Conservation (phyloP, 805 yeast genomes). For the Wickerhamiella qilinensis region DNA sequence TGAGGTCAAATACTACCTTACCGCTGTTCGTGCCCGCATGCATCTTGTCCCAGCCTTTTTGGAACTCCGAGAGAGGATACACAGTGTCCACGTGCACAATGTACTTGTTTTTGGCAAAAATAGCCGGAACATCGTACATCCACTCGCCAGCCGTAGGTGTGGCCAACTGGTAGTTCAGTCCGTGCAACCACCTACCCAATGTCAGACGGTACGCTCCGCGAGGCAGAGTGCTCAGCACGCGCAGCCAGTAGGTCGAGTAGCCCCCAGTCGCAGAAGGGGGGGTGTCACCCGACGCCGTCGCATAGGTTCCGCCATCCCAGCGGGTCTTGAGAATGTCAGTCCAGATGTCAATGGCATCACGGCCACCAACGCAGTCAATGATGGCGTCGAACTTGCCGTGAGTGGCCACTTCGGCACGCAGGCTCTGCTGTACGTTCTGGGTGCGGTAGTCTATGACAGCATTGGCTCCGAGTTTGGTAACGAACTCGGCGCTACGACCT, state of each 20-base stretch:
- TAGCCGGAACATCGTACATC: slow-evolving; percentile 27
- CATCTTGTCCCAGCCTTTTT: slow-evolving; percentile 35
- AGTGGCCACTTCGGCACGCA: neutral
- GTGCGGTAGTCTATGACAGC: slow-evolving; percentile 23
- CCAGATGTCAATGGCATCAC: slow-evolving; percentile 30
- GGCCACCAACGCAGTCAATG: slow-evolving; percentile 50
- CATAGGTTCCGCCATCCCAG: slow-evolving; percentile 26
- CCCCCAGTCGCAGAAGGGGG: slow-evolving; percentile 5
- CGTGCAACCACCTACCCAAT: slow-evolving; percentile 17
- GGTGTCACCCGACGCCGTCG: slow-evolving; percentile 42
- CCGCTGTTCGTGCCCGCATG: slow-evolving; percentile 41
- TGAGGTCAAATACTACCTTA: slow-evolving; percentile 26
- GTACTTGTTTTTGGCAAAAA: slow-evolving; percentile 31
- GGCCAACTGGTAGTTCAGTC: slow-evolving; percentile 17
- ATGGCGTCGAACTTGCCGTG: slow-evolving; percentile 34
- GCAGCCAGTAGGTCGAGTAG: slow-evolving; percentile 5
- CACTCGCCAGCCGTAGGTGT: slow-evolving; percentile 17
- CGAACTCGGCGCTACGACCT: slow-evolving; percentile 29
- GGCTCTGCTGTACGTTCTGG: neutral
- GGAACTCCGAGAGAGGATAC: slow-evolving; percentile 31
- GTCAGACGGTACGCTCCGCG: slow-evolving; percentile 13
- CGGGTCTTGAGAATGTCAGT: slow-evolving; percentile 30
- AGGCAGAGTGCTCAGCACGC: slow-evolving; percentile 7
- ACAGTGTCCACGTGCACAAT: slow-evolving; percentile 38
- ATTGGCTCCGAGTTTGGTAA: slow-evolving; percentile 37